phyloP scores from a whole-genome alignment of 345 rosid genomes.

The Ricinus communis region DNA sequence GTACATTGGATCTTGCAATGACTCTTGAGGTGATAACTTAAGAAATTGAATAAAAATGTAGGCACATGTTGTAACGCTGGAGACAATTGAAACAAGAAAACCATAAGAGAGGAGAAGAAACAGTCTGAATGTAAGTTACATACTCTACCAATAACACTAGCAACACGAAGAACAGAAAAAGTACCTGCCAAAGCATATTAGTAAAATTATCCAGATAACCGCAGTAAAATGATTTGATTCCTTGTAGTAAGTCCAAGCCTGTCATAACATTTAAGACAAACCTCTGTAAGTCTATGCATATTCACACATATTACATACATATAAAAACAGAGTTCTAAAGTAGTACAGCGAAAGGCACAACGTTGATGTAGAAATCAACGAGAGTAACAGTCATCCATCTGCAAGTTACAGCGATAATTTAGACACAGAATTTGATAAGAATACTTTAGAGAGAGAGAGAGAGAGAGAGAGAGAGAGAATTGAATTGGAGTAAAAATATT shows the following conservation, averaged over 20 bases:
- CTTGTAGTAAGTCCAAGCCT: slow-evolving; percentile 84
- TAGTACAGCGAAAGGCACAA: slow-evolving; percentile 57
- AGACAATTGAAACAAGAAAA: too few relatives aligned
- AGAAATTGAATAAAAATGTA: slow-evolving; percentile 68
- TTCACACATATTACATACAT: neutral
- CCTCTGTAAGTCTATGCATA: neutral
- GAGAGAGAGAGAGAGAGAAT: slow-evolving; percentile 16
- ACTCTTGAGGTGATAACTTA: slow-evolving; percentile 66
- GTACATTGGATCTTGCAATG: slow-evolving; percentile 65
- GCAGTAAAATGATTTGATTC: slow-evolving; percentile 46
- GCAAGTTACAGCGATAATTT: slow-evolving; percentile 7
- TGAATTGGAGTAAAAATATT: neutral
- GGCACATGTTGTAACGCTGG: slow-evolving; percentile 55
- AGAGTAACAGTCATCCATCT: slow-evolving; percentile 82
- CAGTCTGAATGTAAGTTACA: too few relatives aligned
- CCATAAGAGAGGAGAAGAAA: too few relatives aligned
- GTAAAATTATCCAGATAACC: slow-evolving; percentile 57
- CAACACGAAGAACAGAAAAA: too few relatives aligned
- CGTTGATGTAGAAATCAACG: slow-evolving; percentile 66
- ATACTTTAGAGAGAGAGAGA: slow-evolving; percentile 3
- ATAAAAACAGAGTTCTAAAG: too few relatives aligned
- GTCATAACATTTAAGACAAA: slow-evolving; percentile 3
- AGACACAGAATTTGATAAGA: too few relatives aligned
- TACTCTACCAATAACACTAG: too few relatives aligned
- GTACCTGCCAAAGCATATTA: slow-evolving; percentile 70